These are phyloP conservation scores for Rhizopus delemar DNA, from an alignment of 371 early-diverging fungal species.

Conservation along the genomic window DNA sequence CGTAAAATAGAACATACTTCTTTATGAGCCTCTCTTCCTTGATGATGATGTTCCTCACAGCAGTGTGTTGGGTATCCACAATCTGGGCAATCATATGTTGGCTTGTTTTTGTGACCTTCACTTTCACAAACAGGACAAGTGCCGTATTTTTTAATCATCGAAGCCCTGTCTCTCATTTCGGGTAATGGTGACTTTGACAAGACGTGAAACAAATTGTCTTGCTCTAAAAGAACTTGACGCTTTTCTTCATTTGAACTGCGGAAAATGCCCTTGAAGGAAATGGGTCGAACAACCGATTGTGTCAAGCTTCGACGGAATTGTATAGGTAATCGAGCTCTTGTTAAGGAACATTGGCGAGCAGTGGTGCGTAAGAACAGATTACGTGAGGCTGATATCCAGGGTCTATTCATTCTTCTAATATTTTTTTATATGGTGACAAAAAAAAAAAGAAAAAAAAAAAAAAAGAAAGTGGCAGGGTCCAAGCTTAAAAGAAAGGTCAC, in stretches of 20 bases:
- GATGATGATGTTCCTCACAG: constrained; percentile 70
- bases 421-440: neutral
- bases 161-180: constrained; percentile 69
- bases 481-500: constrained; percentile 4
- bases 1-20: constrained; percentile 63
- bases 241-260: constrained; percentile 7
- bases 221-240: constrained; percentile 40
- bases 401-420: neutral
- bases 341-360: neutral
- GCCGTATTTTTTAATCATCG: constrained; percentile 70
- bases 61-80: constrained; percentile 89
- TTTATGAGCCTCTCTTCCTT: constrained; percentile 59
- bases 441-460: constrained; percentile 1
- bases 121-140: constrained; percentile 75
- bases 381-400: neutral
- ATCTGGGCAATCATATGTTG: constrained; percentile 74
- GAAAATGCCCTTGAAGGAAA: constrained; percentile 43
- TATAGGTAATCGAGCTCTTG: too few relatives aligned
- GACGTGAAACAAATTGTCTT: constrained; percentile 71
- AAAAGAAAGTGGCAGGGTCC: neutral
- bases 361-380: neutral
- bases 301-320: constrained; percentile 12
- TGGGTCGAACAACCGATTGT: constrained; percentile 28
- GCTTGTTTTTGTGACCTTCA: constrained; percentile 37
- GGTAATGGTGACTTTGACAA: constrained; percentile 73